Conservation (phyloP, 148 eudicot species). For the Salicornia ramosissima region DNA sequence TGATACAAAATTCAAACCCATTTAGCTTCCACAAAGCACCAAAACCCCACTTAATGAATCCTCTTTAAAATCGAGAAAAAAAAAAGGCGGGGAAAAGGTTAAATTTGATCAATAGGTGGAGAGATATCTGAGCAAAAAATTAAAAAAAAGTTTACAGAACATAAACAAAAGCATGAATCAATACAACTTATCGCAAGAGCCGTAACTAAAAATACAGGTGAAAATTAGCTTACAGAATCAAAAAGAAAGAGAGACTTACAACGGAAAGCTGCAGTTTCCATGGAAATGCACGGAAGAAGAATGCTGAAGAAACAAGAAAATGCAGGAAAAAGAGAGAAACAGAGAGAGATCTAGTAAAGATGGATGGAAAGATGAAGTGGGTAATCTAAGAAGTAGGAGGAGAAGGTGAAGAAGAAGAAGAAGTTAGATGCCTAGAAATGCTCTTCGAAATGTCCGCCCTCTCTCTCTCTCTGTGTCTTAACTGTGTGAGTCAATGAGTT, state of each 20-base stretch:
- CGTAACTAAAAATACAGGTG: too few species aligned
- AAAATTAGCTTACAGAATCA: not conserved
- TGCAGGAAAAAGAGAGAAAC: constrained; percentile 1
- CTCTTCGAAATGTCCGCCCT: constrained; percentile 51
- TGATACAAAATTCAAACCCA: not conserved
- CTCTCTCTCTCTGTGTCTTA: not conserved
- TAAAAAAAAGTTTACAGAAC: not conserved
- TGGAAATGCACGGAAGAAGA: constrained; percentile 16
- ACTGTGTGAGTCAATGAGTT: too few species aligned
- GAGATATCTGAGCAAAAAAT: constrained; percentile 9
- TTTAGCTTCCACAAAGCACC: not conserved
- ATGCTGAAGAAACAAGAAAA: not conserved
- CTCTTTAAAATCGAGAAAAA: not conserved
- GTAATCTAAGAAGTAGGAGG: not conserved
- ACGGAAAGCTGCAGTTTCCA: constrained; percentile 54
- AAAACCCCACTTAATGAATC: constrained; percentile 1
- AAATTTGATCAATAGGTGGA: too few species aligned
- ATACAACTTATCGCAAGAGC: too few species aligned
- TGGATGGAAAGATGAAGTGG: not conserved
- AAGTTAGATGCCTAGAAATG: not conserved
- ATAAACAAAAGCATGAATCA: not conserved
- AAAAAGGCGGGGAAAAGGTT: not conserved
- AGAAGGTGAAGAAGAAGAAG: constrained; percentile 19
- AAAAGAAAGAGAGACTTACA: constrained; percentile 29
- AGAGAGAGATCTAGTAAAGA: not conserved